A percentile compares a stretch with the other conserved stretches of the same genome.
Conservation (phyloP, 768 basidiomycete species). For the Boletus sp. region DNA sequence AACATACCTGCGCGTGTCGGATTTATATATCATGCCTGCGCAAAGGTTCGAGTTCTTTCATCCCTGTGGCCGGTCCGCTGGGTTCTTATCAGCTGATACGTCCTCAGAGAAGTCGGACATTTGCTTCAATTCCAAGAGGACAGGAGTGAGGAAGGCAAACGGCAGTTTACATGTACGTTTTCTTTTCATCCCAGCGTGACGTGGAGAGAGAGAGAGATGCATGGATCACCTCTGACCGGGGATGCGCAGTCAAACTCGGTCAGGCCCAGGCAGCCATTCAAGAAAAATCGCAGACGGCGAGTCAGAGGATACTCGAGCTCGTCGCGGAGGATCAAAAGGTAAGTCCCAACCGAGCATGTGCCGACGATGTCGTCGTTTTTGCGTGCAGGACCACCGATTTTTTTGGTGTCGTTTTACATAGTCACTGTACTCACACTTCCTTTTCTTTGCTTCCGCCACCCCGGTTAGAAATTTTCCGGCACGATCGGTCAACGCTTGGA, state of each 20-base stretch:
- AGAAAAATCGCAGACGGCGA: constrained; percentile 15
- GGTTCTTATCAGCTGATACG: background rate
- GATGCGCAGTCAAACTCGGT: constrained; percentile 4
- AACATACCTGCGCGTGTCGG: constrained; percentile 19
- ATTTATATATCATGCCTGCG: constrained; percentile 20
- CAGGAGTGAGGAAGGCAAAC: constrained; percentile 15
- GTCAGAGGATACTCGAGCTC: constrained; percentile 13
- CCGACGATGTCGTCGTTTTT: background rate
- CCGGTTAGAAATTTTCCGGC: constrained; percentile 5
- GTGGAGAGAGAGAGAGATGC: background rate
- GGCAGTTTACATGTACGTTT: constrained; percentile 8
- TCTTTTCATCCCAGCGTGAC: background rate
- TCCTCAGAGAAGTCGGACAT: constrained; percentile 11
- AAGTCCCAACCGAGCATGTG: background rate
- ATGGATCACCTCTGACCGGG: background rate
- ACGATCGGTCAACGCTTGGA: constrained; percentile 15
- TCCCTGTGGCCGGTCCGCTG: background rate
- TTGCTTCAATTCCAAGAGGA: constrained; percentile 21
- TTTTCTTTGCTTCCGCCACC: background rate
- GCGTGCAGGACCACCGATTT: background rate
- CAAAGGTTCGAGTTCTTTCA: constrained; percentile 12
- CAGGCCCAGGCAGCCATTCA: constrained; percentile 15
- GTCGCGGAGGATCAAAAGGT: constrained; percentile 15
- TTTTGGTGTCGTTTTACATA: background rate
- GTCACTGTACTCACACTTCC: background rate